Evolutionary conservation across 73 alveolate genomes (phyloP).

Genomic region (Paramecium sonneborni): DNA sequence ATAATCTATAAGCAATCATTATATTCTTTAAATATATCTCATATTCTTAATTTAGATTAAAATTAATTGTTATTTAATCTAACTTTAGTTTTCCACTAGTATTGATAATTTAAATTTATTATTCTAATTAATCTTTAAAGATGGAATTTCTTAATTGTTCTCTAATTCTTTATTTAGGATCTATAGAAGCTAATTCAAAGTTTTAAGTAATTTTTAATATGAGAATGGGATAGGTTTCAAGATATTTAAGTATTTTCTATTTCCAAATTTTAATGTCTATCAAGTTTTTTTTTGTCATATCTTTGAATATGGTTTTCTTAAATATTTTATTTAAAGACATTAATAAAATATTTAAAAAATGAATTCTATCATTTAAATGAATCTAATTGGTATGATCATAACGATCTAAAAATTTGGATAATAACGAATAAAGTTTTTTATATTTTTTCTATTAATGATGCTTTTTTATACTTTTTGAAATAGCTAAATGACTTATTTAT

Average conservation of each 20-base stretch:
- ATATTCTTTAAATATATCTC: neutral
- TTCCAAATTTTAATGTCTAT: neutral
- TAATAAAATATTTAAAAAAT: neutral
- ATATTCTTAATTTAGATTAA: neutral
- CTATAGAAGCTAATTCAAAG: neutral
- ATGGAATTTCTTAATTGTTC: neutral
- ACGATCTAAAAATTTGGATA: neutral
- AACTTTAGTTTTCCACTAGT: neutral
- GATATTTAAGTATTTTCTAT: neutral
- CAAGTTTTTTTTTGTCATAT: neutral
- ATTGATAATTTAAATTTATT: neutral
- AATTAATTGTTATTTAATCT: neutral
- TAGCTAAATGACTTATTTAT: neutral
- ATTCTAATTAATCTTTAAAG: neutral
- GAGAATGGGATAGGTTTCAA: neutral
- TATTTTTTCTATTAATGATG: constrained; percentile 21
- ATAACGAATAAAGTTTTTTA: neutral
- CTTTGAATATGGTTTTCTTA: neutral
- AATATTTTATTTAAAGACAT: neutral
- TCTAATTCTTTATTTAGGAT: constrained; percentile 8
- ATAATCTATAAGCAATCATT: neutral
- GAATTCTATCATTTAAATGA: neutral
- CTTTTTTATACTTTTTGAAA: neutral
- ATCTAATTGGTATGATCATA: neutral
- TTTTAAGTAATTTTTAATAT: neutral